phyloP scores from a whole-genome alignment of 2,329 filamentous ascomycete species.

The Aspergillus alliaceus region DNA sequence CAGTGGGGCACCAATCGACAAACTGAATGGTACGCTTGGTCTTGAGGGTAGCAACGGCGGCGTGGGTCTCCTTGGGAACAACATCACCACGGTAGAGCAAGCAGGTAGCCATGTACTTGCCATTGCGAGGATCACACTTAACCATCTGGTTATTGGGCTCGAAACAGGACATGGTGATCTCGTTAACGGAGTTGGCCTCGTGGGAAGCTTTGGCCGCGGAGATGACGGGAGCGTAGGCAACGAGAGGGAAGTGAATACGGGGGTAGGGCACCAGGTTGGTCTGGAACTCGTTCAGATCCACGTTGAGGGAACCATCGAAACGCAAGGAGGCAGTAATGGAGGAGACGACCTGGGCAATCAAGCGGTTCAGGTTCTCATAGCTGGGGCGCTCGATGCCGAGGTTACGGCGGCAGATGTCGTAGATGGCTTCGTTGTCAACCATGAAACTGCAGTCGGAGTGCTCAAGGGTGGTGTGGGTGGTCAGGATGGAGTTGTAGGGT shows the following conservation, averaged over 20 bases:
- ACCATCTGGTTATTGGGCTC: constrained; percentile 99
- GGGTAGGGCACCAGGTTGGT: constrained; percentile 99
- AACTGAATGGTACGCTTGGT: constrained; percentile 99
- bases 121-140: constrained; percentile 96
- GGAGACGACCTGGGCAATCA: constrained; percentile 98
- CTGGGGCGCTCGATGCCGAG: constrained; percentile 95
- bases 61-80: constrained; percentile 92
- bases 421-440: constrained; percentile 99
- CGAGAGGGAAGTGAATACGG: constrained; percentile 98
- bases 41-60: constrained; percentile 92
- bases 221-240: constrained; percentile 92
- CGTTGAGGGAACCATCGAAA: constrained; percentile 98
- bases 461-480: constrained; percentile 97
- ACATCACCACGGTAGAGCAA: constrained; percentile 98
- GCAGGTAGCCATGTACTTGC: constrained; percentile 99
- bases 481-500: constrained; percentile 99
- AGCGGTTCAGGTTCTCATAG: constrained; percentile 98
- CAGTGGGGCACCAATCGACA: constrained; percentile 99
- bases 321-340: constrained; percentile 98
- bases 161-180: constrained; percentile 99
- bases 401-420: constrained; percentile 98
- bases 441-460: constrained; percentile 99
- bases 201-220: constrained; percentile 94
- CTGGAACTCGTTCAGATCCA: constrained; percentile 99
- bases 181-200: constrained; percentile 96